A percentile compares a stretch with the other conserved stretches of the same genome.
These are phyloP conservation scores for Colletotrichum chlorophyti DNA, from an alignment of 2,329 filamentous ascomycete species.

Conservation along the genomic window DNA sequence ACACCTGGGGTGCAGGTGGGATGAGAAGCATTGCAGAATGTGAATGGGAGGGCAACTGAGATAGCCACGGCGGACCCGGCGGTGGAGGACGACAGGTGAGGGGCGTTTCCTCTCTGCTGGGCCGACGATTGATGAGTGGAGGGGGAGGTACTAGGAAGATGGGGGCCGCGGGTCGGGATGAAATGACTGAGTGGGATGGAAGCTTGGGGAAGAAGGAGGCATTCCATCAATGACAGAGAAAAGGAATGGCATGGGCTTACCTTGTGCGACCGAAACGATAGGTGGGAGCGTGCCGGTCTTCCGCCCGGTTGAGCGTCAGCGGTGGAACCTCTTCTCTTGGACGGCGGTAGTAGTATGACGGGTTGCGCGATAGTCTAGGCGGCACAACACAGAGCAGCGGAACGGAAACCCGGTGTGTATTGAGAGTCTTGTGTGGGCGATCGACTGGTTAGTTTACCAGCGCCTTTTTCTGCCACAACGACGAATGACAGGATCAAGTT, in stretches of 20 bases:
- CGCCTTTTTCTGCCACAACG: too few species aligned
- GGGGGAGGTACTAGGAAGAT: too few species aligned
- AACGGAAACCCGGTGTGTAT: neutral
- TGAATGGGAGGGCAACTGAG: neutral
- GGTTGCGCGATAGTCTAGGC: constrained; percentile 25
- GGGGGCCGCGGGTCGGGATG: neutral
- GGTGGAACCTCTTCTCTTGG: constrained; percentile 10
- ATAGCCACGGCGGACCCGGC: constrained; percentile 16
- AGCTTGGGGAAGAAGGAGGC: constrained; percentile 9
- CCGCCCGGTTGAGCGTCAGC: constrained; percentile 22
- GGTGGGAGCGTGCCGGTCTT: constrained; percentile 19
- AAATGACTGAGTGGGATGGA: constrained; percentile 1
- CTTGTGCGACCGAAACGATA: constrained; percentile 16
- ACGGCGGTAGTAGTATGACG: constrained; percentile 21
- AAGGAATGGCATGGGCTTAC: constrained; percentile 24
- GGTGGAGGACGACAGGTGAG: neutral
- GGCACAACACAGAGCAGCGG: neutral
- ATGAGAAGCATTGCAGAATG: too few species aligned
- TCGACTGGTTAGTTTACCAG: neutral
- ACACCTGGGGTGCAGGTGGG: too few species aligned
- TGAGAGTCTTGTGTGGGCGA: neutral
- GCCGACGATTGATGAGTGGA: constrained; percentile 10
- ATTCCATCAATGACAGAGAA: constrained; percentile 7
- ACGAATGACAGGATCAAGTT: constrained; percentile 5
- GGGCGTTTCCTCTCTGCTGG: constrained; percentile 12